Conservation (phyloP, 2,329 filamentous ascomycete species). For the Trichoderma breve region DNA sequence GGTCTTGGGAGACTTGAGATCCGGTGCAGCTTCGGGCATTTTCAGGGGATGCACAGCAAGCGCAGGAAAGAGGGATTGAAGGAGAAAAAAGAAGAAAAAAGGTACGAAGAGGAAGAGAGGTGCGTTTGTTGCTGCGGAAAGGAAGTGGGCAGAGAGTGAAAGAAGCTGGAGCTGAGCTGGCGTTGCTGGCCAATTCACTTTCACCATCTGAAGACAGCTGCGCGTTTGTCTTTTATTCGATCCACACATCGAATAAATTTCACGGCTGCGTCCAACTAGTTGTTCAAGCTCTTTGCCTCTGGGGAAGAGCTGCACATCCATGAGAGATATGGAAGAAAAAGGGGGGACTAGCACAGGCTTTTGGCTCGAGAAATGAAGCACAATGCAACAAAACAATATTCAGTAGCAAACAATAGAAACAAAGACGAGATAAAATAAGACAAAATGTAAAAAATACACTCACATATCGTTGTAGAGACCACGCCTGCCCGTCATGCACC, state of each 20-base stretch:
- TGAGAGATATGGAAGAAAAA: not conserved
- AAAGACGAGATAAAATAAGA: slow-evolving; percentile 14
- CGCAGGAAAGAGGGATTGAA: not conserved
- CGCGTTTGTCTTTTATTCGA: not conserved
- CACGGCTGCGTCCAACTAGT: not conserved
- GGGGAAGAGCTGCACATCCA: not conserved
- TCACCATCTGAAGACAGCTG: slow-evolving; percentile 12
- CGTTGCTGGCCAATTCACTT: not conserved
- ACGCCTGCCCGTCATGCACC: slow-evolving; percentile 37
- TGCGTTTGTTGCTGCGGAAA: not conserved
- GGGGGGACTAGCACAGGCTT: not conserved
- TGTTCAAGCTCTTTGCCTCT: not conserved
- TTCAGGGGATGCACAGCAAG: not conserved
- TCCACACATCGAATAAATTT: not conserved
- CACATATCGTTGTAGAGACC: slow-evolving; percentile 41
- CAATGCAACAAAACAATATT: not conserved
- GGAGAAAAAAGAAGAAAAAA: not conserved
- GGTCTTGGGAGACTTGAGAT: slow-evolving; percentile 32
- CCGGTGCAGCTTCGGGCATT: slow-evolving; percentile 30
- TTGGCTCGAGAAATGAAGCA: not conserved
- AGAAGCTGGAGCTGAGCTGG: not conserved
- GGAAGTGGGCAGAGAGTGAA: not conserved
- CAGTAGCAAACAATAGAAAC: not conserved
- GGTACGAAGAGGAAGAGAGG: not conserved
- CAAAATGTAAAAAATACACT: too few relatives aligned